These are phyloP conservation scores for Hyphopichia wangnamkhiaoensis DNA, from an alignment of 1,139 yeast species.

Conservation along the genomic window DNA sequence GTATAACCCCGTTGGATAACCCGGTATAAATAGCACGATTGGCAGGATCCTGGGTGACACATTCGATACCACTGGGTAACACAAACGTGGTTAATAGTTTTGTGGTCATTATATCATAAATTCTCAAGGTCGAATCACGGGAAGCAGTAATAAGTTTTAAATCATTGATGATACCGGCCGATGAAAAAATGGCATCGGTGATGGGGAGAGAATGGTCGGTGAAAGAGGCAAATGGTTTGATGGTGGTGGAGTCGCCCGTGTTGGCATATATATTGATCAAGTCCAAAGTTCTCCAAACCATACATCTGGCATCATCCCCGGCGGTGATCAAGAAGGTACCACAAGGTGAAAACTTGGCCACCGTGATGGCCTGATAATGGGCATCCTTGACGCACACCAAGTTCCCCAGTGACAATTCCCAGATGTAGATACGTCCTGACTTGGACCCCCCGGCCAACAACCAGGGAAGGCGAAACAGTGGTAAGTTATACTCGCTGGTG, in stretches of 20 bases:
- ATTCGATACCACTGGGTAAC: constrained; percentile 55
- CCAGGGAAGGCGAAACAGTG: constrained; percentile 58
- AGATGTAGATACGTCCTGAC: constrained; percentile 74
- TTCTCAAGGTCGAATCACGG: constrained; percentile 71
- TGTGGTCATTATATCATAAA: constrained; percentile 51
- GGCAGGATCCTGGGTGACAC: constrained; percentile 77
- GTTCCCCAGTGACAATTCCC: constrained; percentile 85
- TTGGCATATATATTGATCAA: constrained; percentile 49
- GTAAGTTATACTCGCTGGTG: constrained; percentile 10
- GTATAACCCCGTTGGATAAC: constrained; percentile 59
- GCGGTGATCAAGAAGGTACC: constrained; percentile 72
- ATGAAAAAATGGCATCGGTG: constrained; percentile 57
- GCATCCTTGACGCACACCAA: constrained; percentile 73
- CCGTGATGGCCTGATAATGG: constrained; percentile 78
- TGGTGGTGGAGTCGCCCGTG: too few species aligned
- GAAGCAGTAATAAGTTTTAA: constrained; percentile 72
- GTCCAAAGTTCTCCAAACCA: constrained; percentile 73
- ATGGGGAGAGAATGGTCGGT: constrained; percentile 79
- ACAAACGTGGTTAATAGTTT: constrained; percentile 70
- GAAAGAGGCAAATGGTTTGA: constrained; percentile 52
- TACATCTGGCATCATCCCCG: constrained; percentile 79
- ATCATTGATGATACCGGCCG: constrained; percentile 54
- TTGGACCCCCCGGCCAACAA: constrained; percentile 70
- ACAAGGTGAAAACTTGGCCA: constrained; percentile 59
- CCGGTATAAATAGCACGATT: constrained; percentile 78